Base-by-base conservation (phyloP, 2,329 filamentous ascomycete genomes). In the Aspergillus oerlinghausenensis region DNA sequence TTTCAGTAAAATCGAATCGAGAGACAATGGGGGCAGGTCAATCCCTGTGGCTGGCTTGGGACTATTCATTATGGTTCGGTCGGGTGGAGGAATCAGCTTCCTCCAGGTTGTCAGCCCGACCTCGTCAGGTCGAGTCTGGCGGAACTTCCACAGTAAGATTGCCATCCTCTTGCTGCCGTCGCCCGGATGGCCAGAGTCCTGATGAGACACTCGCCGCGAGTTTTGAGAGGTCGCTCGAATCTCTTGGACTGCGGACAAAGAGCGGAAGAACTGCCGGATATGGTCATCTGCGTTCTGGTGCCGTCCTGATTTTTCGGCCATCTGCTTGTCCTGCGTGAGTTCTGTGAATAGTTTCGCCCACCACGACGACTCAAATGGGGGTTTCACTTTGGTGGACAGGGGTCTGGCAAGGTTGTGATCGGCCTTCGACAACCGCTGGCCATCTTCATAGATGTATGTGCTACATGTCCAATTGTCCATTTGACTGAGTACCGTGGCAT, bases 81-180 rank as follows among this genome's bases (percentile, higher is more conserved):
- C 70, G 0, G 74, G 67, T 1, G 73, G 73, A 26, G 73, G 69
- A 25, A 75, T 68, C 26, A 80, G 60, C 49, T 68, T 72, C 56
- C 74, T 70, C 77, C 77, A 80, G 14, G 73, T 77, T 1, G 77
- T 79, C 1, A 71, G 75, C 29, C 75, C 76, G 25, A 72, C 71
- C 55, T 76, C 70, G 6, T 68, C 68, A 17, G 67, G 65, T 6
- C 67, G 64, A n/a, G 75, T 75, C 60, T 77, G 72, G 6, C 73
- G 73, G 63, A 80, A 80, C 52, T 74, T 77, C 77, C 77, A 80
- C 19, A 77, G 67, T 14, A 80, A 57, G 48, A 79, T 70, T 2
- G 75, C 75, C 67, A 78, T 73, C 26, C 73, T 67, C 59, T 74
- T 72, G 45, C 69, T 67, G 48, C 72, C 66, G 19, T 67, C 66